These are phyloP conservation scores for Ogataea siamensis DNA, from an alignment of 805 yeast genomes.

Conservation along the genomic window DNA sequence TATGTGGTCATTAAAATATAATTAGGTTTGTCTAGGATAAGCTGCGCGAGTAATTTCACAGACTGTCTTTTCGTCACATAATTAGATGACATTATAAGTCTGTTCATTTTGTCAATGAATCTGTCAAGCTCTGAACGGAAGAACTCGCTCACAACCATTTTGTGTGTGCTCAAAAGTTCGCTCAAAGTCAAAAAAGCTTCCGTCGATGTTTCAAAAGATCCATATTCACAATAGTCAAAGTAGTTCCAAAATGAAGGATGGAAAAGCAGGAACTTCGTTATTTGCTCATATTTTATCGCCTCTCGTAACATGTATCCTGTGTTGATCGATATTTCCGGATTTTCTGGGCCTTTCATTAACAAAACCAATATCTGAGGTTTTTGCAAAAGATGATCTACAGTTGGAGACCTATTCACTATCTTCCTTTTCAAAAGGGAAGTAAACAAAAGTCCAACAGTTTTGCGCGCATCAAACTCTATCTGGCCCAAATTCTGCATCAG, in stretches of 20 bases:
- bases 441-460: conserved; percentile 73
- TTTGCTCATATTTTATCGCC: conserved; percentile 73
- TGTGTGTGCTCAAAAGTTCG: conserved; percentile 69
- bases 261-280: conserved; percentile 57
- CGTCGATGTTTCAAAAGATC: conserved; percentile 85
- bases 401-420: conserved; percentile 73
- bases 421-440: conserved; percentile 75
- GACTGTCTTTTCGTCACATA: conserved; percentile 94
- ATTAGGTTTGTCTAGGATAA: conserved; percentile 71
- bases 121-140: conserved; percentile 52
- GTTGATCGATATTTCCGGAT: conserved; percentile 66
- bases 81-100: conserved; percentile 69
- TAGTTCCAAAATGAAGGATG: conserved; percentile 75
- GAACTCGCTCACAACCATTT: conserved; percentile 68
- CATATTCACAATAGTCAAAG: conserved; percentile 72
- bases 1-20: conserved; percentile 71
- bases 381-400: conserved; percentile 75
- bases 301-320: conserved; percentile 81
- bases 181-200: conserved; percentile 79
- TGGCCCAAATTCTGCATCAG: conserved; percentile 58
- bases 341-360: conserved; percentile 71
- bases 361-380: conserved; percentile 63
- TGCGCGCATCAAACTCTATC: conserved; percentile 86
- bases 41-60: conserved; percentile 66
- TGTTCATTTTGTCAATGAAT: conserved; percentile 65